Percentiles rank a stretch among this genome's conserved stretches.
These are phyloP conservation scores for Allantophomopsis lycopodina DNA, from an alignment of 2,329 filamentous ascomycete genomes.

Conservation along the genomic window DNA sequence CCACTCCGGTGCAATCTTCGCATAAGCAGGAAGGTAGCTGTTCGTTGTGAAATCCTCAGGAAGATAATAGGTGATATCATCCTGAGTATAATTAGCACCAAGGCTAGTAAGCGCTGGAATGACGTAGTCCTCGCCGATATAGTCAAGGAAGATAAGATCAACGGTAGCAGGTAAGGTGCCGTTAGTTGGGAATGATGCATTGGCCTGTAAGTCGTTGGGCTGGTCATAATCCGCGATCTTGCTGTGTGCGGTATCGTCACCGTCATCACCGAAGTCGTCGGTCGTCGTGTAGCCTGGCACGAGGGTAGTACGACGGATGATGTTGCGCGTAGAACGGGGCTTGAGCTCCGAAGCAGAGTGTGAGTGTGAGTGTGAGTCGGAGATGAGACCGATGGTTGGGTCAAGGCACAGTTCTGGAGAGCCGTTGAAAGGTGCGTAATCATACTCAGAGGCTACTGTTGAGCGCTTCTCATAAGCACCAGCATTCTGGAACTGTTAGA, in stretches of 20 bases:
- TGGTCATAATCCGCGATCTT: constrained; percentile 59
- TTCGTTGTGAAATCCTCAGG: constrained; percentile 15
- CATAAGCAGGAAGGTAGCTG: constrained; percentile 19
- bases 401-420: constrained; percentile 21
- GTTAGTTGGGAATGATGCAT: constrained; percentile 42
- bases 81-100: constrained; percentile 16
- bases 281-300: constrained; percentile 70
- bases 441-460: constrained; percentile 1
- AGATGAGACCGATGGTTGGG: constrained; percentile 9
- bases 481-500: not conserved
- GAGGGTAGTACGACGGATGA: constrained; percentile 15
- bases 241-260: constrained; percentile 77
- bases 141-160: constrained; percentile 82
- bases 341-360: not conserved
- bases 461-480: constrained; percentile 7
- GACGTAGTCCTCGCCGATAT: constrained; percentile 63
- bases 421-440: constrained; percentile 6
- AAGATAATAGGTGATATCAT: constrained; percentile 17
- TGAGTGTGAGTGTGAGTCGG: not conserved
- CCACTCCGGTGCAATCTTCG: constrained; percentile 11
- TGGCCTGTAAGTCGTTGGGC: constrained; percentile 70
- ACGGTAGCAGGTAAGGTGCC: constrained; percentile 49
- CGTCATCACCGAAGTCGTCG: constrained; percentile 70
- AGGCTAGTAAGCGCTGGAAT: constrained; percentile 49
- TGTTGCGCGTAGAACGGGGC: constrained; percentile 10